Percentiles rank a stretch among this genome's conserved stretches.
These are phyloP conservation scores for Noccaea bulbosa DNA, from an alignment of 345 rosid genomes.

Conservation along the genomic window DNA sequence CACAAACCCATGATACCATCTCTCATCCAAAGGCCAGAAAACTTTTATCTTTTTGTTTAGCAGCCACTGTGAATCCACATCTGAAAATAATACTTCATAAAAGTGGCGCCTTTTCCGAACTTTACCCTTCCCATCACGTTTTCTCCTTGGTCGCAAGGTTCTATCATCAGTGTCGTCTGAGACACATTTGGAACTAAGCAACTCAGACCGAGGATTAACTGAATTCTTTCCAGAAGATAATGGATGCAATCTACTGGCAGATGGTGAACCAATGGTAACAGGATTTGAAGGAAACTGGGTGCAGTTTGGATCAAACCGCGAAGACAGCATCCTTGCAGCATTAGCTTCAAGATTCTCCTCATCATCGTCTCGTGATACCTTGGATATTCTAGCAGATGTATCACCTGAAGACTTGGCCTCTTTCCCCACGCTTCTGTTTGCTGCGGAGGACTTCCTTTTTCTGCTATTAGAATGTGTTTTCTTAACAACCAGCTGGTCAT, in stretches of 20 bases:
- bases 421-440: slow-evolving; percentile 36
- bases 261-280: slow-evolving; percentile 51
- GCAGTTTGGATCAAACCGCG: slow-evolving; percentile 87
- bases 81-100: slow-evolving; percentile 70
- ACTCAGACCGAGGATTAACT: slow-evolving; percentile 41
- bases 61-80: slow-evolving; percentile 77
- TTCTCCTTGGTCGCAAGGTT: slow-evolving; percentile 72
- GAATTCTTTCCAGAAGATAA: slow-evolving; percentile 49
- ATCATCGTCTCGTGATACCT: slow-evolving; percentile 65
- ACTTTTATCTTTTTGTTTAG: slow-evolving; percentile 78
- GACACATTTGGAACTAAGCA: slow-evolving; percentile 55
- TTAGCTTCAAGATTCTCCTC: slow-evolving; percentile 96
- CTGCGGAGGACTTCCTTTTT: slow-evolving; percentile 56
- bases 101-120: slow-evolving; percentile 82
- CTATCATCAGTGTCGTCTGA: slow-evolving; percentile 69
- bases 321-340: slow-evolving; percentile 97
- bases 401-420: slow-evolving; percentile 51
- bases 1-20: slow-evolving; percentile 87
- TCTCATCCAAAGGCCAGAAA: slow-evolving; percentile 95
- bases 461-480: slow-evolving; percentile 51
- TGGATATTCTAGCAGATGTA: slow-evolving; percentile 46
- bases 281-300: slow-evolving; percentile 70
- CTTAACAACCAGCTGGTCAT: slow-evolving; percentile 44
- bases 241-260: slow-evolving; percentile 47
- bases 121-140: slow-evolving; percentile 57